Base-by-base conservation (phyloP, 495 filamentous ascomycete species). In the Aspergillus asperescens region DNA sequence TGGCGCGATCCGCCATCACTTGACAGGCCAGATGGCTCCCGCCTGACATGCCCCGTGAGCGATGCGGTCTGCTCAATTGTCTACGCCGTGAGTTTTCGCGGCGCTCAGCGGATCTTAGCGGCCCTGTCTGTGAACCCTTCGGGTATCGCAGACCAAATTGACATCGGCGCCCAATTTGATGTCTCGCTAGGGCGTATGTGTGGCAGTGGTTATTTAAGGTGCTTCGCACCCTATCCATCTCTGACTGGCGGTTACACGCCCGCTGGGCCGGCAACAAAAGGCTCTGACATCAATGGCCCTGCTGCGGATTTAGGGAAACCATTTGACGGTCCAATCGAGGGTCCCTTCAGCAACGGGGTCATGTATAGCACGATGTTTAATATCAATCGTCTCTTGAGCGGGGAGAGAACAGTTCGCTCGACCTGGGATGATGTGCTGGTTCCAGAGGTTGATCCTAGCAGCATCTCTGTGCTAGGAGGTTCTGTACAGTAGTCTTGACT, bases 41-140 rank as follows among this genome's bases (percentile, higher is more conserved):
- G 79, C 13, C 59, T 77, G 31, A 62, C 77, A 16, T 78, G 77
- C 58, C 61, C 66, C 24, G 60, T 69, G 12, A 68, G 61, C 18
- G 69, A 71, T 19, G 70, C 67, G n/a, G 70, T 80, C 22, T 84
- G 79, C 64, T 69, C 73, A 5, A 72, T 75, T 46, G 66, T 73
- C 18, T 83, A 84, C 57, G 78, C 78, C 2, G 66, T 84, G 9
- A 77, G 74, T 16, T 74, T 74, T 31, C 60, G 62, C 18, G 77
- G 78, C 9, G 78, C 79, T 7, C 74, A 71, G 16, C 74, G 74
- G 24, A 59, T 81, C 7, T 69, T 82, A 9, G 62, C 70, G 13
- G 72, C 69, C 35, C 65, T 78, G 15, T 73, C 68, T 5, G 65
- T 76, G 1, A 70, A 72, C 16, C 61, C 65, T 6, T 65, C 61